Percentiles rank a stretch among this genome's conserved stretches.
phyloP scores from a whole-genome alignment of 169 alveolate species.

The Eimeria necatrix region DNA sequence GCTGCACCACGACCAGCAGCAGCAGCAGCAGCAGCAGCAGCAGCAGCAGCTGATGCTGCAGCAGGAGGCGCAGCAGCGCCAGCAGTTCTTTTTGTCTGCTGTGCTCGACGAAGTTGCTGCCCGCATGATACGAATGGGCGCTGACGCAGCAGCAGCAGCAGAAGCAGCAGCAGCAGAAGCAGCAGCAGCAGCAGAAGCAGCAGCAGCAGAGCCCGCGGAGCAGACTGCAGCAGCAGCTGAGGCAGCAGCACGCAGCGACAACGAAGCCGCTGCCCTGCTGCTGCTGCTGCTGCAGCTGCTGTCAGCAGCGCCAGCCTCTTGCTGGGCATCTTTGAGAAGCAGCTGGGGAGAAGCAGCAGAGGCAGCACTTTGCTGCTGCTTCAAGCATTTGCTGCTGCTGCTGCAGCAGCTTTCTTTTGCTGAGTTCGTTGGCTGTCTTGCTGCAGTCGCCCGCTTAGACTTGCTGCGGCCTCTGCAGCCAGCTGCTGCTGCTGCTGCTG shows the following conservation, averaged over 20 bases:
- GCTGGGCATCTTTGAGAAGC: not conserved
- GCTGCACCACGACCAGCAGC: not conserved
- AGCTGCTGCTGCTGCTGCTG: not conserved
- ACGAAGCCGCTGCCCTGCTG: not conserved
- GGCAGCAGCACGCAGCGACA: not conserved
- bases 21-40: not conserved
- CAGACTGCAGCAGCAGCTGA: not conserved
- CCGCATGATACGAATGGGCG: not conserved
- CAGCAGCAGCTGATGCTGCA: conserved; percentile 6
- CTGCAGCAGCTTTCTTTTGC: not conserved
- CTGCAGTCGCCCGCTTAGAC: not conserved
- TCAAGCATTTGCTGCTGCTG: not conserved
- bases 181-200: too few relatives aligned
- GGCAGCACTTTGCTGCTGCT: not conserved
- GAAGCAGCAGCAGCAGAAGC: not conserved
- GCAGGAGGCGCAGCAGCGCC: conserved; percentile 39
- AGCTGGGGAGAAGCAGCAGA: not conserved
- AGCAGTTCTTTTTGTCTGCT: not conserved
- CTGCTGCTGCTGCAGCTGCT: not conserved
- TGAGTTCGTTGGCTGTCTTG: not conserved
- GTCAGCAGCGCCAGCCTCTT: not conserved
- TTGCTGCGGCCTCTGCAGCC: conserved; percentile 58
- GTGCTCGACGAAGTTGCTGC: not conserved
- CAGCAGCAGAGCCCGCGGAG: not conserved
- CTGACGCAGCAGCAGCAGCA: conserved; percentile 29